Percentiles rank a stretch among this genome's conserved stretches.
These are phyloP conservation scores for Saururus chinensis DNA, from an alignment of 164 flowering plant species.

Conservation along the genomic window DNA sequence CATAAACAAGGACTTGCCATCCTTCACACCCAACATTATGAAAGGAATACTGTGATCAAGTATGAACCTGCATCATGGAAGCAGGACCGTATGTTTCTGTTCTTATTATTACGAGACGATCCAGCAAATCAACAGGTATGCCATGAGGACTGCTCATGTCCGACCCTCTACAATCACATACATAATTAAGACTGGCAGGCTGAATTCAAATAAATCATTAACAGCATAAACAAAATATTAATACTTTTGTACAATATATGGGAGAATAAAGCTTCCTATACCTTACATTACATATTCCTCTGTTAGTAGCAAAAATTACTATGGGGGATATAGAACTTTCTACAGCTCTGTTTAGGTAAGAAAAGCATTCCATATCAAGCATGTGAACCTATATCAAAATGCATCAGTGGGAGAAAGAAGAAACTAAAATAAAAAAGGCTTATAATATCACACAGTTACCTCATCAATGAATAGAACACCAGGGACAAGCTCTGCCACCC, in stretches of 20 bases:
- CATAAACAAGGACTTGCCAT: not conserved
- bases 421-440: not conserved
- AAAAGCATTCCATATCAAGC: constrained; percentile 98
- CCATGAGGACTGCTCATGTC: constrained; percentile 94
- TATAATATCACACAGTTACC: constrained; percentile 31
- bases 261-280: constrained; percentile 12
- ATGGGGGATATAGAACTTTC: constrained; percentile 92
- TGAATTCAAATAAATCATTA: not conserved
- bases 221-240: not conserved
- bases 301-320: constrained; percentile 90
- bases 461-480: constrained; percentile 86
- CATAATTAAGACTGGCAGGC: not conserved
- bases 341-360: constrained; percentile 85
- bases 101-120: constrained; percentile 73
- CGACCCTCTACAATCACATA: constrained; percentile 67
- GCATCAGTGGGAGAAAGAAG: not conserved
- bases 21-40: no score
- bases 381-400: constrained; percentile 70
- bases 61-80: constrained; percentile 25
- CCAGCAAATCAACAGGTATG: constrained; percentile 91
- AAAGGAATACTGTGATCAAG: no score
- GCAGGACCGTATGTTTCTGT: constrained; percentile 84
- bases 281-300: constrained; percentile 93
- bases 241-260: not conserved
- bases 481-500: constrained; percentile 97